A percentile compares a stretch with the other conserved stretches of the same genome.
These are phyloP conservation scores for Dissophora globulifera DNA, from an alignment of 192 early-diverging fungal genomes.

Conservation along the genomic window DNA sequence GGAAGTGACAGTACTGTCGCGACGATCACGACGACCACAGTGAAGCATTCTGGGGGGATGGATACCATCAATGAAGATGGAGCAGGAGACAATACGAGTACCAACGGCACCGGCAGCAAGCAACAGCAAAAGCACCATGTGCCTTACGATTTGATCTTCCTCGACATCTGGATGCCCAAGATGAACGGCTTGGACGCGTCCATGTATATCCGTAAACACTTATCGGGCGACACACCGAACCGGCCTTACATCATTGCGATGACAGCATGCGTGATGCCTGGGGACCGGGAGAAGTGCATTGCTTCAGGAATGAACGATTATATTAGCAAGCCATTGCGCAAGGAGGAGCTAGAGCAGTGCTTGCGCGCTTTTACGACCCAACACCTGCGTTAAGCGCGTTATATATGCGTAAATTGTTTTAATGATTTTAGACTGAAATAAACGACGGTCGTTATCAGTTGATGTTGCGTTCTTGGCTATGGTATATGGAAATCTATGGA, in stretches of 20 bases:
- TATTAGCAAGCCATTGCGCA: conserved; percentile 48
- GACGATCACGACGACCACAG: too few species aligned
- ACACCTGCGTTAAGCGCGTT: background rate
- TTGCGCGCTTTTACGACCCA: conserved; percentile 18
- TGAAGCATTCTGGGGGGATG: too few species aligned
- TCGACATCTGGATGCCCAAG: conserved; percentile 57
- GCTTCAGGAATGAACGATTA: conserved; percentile 63
- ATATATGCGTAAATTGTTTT: too few species aligned
- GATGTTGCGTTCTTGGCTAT: too few species aligned
- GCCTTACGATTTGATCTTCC: conserved; percentile 51
- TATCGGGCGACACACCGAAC: conserved; percentile 17
- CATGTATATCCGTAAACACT: conserved; percentile 30
- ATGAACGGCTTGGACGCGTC: conserved; percentile 55
- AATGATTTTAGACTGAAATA: too few species aligned
- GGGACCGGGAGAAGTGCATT: conserved; percentile 54
- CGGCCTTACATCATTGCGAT: conserved; percentile 40
- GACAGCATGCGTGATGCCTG: conserved; percentile 53
- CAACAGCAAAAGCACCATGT: conserved; percentile 27
- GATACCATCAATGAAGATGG: too few species aligned
- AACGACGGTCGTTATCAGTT: too few species aligned
- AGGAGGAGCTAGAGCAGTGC: conserved; percentile 46
- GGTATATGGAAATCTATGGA: background rate
- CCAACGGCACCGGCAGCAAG: background rate
- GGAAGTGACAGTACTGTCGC: too few species aligned
- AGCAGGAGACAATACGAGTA: too few species aligned